Base-by-base conservation (phyloP, 2,329 filamentous ascomycete genomes). In the Epichloe amarillans region DNA sequence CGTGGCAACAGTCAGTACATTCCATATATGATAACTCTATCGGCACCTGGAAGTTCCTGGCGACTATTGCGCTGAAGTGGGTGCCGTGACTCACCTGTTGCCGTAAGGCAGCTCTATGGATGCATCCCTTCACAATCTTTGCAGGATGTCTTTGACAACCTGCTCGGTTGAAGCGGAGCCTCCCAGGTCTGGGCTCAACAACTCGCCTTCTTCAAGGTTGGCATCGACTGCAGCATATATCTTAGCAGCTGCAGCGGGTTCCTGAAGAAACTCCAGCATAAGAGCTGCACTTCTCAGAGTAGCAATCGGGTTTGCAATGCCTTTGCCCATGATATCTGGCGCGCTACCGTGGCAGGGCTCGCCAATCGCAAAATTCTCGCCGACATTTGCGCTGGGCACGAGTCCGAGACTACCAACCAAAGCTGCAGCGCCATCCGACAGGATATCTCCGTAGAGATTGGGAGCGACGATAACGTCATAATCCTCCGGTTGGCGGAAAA, bases 381-480 rank as follows among this genome's bases (percentile, higher is more conserved):
- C 90, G 11, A 98, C 93, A 66, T 98, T 98, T 59, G 93, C 93
- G 59, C 83, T 88, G 44, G 93, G 93, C 1, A 98, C 93, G 39
- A 98, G 82, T 57, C 93, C 93, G 38, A 98, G 74, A 50, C 83
- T 89, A 44, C 91, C 93, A 30, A 97, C 91, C 33, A 97, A 82
- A 2, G 93, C 93, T 26, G 93, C 93, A 47, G 93, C 91, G 57
- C 89, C 91, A 68, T 98, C 93, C 2, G 89, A 95, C 39, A 98
- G 77, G 59, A 98, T 93, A 69, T 98, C 93, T 58, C 93, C 93
- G 72, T 98, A 97, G 54, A 98, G 79, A 72, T 97, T 97, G 49
- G 91, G 93, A 8, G 91, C 93, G 45, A 98, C 93, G 60, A 98
- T 95, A 58, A 97, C 91, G 67, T 98, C 93, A 80, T 97, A 98